Evolutionary conservation across 139 green algal genomes (phyloP).

Genomic region (Diplosphaera chodatii): DNA sequence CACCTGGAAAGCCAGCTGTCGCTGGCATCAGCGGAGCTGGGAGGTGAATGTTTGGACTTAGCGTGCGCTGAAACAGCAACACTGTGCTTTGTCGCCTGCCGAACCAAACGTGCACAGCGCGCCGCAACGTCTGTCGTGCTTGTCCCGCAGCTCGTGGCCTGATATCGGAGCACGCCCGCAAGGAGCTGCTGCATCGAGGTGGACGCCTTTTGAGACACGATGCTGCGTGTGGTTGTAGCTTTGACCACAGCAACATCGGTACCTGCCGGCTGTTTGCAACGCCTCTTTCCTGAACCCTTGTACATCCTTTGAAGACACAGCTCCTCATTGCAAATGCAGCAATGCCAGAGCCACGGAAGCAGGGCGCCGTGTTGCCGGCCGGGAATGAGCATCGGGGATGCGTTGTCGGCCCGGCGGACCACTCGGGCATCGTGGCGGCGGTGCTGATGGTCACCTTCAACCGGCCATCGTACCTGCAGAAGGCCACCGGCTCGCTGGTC

Average conservation of each 20-base stretch:
- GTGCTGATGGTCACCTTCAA: constrained; percentile 41
- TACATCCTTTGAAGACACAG: too few species aligned
- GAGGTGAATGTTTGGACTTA: too few species aligned
- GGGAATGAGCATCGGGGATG: constrained; percentile 21
- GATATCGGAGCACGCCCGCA: neutral
- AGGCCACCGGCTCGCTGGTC: constrained; percentile 23
- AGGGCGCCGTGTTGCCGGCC: neutral
- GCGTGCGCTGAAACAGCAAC: too few species aligned
- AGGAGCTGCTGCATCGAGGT: neutral
- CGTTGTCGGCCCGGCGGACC: neutral
- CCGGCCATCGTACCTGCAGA: constrained; percentile 29
- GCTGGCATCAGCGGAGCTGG: neutral
- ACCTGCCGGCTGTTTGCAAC: too few species aligned
- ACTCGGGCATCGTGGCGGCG: constrained; percentile 15
- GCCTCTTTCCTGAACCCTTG: too few species aligned
- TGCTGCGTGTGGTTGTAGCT: neutral
- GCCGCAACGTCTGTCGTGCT: neutral
- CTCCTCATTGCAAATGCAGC: too few species aligned
- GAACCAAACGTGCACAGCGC: too few species aligned
- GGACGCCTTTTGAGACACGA: too few species aligned
- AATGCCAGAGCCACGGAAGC: too few species aligned
- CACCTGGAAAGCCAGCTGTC: neutral
- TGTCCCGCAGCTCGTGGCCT: neutral
- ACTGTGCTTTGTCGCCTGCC: too few species aligned
- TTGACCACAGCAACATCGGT: neutral